phyloP scores from a whole-genome alignment of 202 grass and related monocot genomes.

The Panicum virgatum region DNA sequence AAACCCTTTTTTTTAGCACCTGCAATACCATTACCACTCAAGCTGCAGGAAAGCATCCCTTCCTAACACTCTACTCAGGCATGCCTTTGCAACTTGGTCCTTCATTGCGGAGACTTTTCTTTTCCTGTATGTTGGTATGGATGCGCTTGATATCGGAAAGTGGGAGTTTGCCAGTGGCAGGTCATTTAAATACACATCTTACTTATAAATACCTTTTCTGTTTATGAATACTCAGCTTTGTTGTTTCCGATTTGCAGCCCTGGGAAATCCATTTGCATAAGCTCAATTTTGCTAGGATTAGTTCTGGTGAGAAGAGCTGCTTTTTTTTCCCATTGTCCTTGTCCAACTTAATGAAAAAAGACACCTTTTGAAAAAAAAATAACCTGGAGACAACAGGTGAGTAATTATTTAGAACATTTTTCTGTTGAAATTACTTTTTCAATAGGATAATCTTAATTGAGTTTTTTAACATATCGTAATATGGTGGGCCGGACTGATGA shows the following conservation, averaged over 20 bases:
- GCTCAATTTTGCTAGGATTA: conserved; percentile 81
- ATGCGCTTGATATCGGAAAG: conserved; percentile 94
- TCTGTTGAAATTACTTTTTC: too few species aligned
- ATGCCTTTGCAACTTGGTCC: conserved; percentile 90
- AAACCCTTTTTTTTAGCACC: too few species aligned
- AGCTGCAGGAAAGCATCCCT: too few species aligned
- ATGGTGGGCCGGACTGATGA: too few species aligned
- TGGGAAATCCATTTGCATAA: too few species aligned
- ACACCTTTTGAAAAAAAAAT: conserved; percentile 69
- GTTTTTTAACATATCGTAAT: too few species aligned
- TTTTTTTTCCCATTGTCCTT: conserved; percentile 97
- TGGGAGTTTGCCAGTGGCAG: conserved; percentile 86
- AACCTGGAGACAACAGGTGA: too few species aligned
- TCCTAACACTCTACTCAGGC: conserved; percentile 64
- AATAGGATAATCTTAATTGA: too few species aligned
- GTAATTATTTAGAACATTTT: too few species aligned
- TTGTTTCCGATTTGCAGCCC: too few species aligned
- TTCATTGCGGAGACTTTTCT: conserved; percentile 96
- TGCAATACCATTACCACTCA: too few species aligned
- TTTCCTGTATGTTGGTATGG: conserved; percentile 98
- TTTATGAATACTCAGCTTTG: too few species aligned
- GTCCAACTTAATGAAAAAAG: conserved; percentile 91
- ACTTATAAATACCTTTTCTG: not conserved
- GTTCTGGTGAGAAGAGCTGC: conserved; percentile 93
- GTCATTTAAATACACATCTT: conserved; percentile 34